Base-by-base conservation (phyloP, 257 asterid genomes). In the Fraxinus americana region DNA sequence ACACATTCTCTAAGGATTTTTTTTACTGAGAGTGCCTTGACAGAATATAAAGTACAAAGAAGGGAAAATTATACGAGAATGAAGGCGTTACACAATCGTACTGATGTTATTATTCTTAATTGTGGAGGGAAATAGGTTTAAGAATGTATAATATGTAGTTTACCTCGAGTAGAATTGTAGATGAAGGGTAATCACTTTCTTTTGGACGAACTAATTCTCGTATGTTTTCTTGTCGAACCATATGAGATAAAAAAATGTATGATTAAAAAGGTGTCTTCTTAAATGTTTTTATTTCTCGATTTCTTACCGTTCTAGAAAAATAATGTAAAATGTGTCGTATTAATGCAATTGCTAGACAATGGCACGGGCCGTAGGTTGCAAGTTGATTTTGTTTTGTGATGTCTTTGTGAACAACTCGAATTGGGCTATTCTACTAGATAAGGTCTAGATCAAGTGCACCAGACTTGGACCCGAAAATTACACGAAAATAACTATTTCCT, bases 341-440 rank as follows among this genome's bases (percentile, higher is more conserved):
- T 12, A 12, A 48, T 48, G 57, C 57, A 48, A 16, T 14, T 14
- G 57, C 54, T 2, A 34, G 25, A 12, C 25, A 16, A 14, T 69
- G 43, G 25, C 19, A 5, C 52, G 52, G 5, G 6, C 54, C 73
- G 21, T 16, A 4, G n/a, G 29, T 11, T 34, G n/a, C 27, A 69
- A 69, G n/a, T 29, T 69, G 43, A 52, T 69, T 17, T 69, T 69
- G 73, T 69, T 17, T 69, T 32, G 73, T 69, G 48, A 35, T 69
- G 73, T 69, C 73, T 35, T 69, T 69, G 43, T 69, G 52, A 69
- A 34, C 12, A 54, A 19, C 3, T 27, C 12, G 1, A 4, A 69
- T 69, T 69, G n/a, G 52, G 43, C 73, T 69, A 1, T 35, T 21
- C 27, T 14, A 39, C 27, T 34, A n/a, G 29, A 30, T 29, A 17